phyloP scores from a whole-genome alignment of 2,329 filamentous ascomycete species.

The Sarocladium brachiariae region DNA sequence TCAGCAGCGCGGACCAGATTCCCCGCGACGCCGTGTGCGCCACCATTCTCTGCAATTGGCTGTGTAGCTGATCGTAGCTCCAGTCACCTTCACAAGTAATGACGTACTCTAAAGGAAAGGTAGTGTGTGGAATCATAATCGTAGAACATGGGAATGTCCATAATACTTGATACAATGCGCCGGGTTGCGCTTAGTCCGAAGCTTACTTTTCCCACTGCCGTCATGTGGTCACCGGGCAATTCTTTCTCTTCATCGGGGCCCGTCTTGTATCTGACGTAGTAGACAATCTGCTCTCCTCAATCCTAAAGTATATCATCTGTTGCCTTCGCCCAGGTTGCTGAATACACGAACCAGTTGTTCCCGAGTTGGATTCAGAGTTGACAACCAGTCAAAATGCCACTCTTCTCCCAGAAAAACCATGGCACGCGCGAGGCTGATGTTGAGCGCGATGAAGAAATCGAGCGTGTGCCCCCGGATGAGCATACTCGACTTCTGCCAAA shows the following conservation, averaged over 20 bases:
- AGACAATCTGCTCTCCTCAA: too few species aligned
- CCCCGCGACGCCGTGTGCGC: background rate
- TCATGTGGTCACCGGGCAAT: background rate
- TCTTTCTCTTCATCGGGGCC: too few species aligned
- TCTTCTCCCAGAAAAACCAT: constrained; percentile 23
- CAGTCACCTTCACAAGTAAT: background rate
- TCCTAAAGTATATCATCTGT: too few species aligned
- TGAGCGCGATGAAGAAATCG: constrained; percentile 19
- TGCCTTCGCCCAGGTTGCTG: too few species aligned
- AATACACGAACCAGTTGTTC: background rate
- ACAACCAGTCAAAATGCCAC: constrained; percentile 22
- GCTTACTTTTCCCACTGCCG: constrained; percentile 1
- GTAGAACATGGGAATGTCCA: background rate
- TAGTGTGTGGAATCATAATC: background rate
- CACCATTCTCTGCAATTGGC: background rate
- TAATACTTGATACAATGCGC: constrained; percentile 8
- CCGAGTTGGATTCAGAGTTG: too few species aligned
- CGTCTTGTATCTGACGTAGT: too few species aligned
- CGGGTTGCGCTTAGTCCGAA: background rate
- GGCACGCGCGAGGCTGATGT: constrained; percentile 17
- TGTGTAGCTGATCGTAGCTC: background rate
- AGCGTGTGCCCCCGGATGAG: constrained; percentile 35
- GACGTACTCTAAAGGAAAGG: constrained; percentile 2
- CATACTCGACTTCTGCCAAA: constrained; percentile 64
- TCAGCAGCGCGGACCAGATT: constrained; percentile 5